phyloP scores from a whole-genome alignment of 176 grass and related monocot species.

The Rhynchospora pubera region DNA sequence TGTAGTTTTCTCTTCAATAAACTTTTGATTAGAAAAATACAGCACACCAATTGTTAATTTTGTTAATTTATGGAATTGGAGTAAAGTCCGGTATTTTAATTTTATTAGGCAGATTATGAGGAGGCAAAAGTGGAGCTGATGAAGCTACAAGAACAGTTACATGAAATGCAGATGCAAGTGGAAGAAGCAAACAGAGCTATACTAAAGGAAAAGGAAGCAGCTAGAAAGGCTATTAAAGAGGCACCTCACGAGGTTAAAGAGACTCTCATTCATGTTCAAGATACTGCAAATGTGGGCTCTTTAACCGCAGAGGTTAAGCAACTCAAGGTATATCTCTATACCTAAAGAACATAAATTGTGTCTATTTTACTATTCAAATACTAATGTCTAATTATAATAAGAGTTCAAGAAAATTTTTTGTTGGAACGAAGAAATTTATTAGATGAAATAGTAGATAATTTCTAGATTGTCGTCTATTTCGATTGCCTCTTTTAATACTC shows the following conservation, averaged over 20 bases:
- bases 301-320: constrained; percentile 64
- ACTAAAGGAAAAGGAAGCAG: constrained; percentile 79
- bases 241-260: constrained; percentile 93
- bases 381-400: background rate
- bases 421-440: background rate
- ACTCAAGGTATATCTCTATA: constrained; percentile 51
- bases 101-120: background rate
- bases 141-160: constrained; percentile 72
- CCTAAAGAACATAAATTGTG: background rate
- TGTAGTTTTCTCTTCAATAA: background rate
- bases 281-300: constrained; percentile 75
- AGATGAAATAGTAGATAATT: background rate
- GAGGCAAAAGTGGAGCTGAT: constrained; percentile 29
- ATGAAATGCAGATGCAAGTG: constrained; percentile 64
- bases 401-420: background rate
- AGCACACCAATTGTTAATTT: constrained; percentile 54
- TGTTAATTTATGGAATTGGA: background rate
- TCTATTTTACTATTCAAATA: background rate
- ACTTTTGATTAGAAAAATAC: constrained; percentile 45
- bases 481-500: background rate
- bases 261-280: constrained; percentile 73
- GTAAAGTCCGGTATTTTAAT: background rate
- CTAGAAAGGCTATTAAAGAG: constrained; percentile 95
- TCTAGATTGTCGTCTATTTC: background rate
- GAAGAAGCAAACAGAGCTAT: constrained; percentile 64